Base-by-base conservation (phyloP, 495 filamentous ascomycete genomes). In the Parathielavia appendiculata region DNA sequence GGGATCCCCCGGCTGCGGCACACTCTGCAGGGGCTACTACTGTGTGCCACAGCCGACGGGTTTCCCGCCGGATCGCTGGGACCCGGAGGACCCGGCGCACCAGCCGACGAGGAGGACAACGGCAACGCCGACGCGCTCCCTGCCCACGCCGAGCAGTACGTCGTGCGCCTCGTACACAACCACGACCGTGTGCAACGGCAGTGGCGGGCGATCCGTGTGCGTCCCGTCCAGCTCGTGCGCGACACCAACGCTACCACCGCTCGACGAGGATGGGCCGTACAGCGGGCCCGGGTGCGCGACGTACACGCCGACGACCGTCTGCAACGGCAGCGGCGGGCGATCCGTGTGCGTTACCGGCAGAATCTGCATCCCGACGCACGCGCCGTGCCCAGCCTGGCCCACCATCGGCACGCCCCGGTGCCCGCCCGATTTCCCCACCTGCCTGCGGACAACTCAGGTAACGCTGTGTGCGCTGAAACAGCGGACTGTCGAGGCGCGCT, bases 301-400 rank as follows among this genome's bases (percentile, higher is more conserved):
- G 16, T 35, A 35, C 5, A 1, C 47, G 47, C 12, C 47, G 4
- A 35, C 47, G 12, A 50, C 23, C 14, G 1, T 35, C 1, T 51
- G 49, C 49, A 51, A 51, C 32, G 34, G 49, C 17, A 38, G 32
- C 49, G n/a, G n/a, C n/a, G n/a, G n/a, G n/a, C n/a, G n/a, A n/a
- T n/a, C n/a, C n/a, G n/a, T n/a, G n/a, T n/a, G 49, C 49, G 2
- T 49, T 7, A 5, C 46, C 6, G 23, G 6, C 30, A 30, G 17
- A 16, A 11, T 49, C 30, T 49, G 46, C 45, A 14, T 44, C 16
- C 41, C 41, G 17, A 44, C 41, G 16, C 41, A 17, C 4, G 41
- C 41, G 14, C 41, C 41, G 16, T 44, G 41, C 41, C 41, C 41
- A 17, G 41, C 41, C 41, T 44, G 41, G 41, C 41, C 41, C 11